Base-by-base conservation (phyloP, 2,329 filamentous ascomycete species). In the Cercospora zeae-maydis region DNA sequence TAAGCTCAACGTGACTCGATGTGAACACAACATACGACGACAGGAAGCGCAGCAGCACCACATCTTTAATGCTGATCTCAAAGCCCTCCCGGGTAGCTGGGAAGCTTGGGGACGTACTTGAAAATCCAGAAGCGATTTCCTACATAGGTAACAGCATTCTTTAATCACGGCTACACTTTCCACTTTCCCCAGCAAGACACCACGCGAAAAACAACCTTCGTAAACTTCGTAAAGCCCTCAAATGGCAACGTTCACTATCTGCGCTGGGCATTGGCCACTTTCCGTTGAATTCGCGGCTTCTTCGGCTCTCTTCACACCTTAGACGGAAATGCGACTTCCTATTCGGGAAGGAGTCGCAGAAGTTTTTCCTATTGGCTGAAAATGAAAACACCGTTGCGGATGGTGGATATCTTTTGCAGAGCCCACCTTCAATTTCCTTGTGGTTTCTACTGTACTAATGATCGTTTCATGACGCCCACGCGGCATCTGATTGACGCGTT, bases 321-420 rank as follows among this genome's bases (percentile, higher is more conserved):
- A 6, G 3, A 31, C 49, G 49, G 49, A 53, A 53, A 53, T 53
- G 49, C 49, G 49, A 53, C 49, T 53, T 53, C 49, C 49, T 34
- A 34, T 19, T 53, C 33, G 31, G 49, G 49, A 31, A 34, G 31
- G n/a, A 16, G 49, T 53, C 13, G 49, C 49, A 53, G 49, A 53
- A 53, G 4, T 8, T 53, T 31, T 21, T 9, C 49, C 21, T 11
- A 33, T 53, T 53, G 49, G 49, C 27, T 53, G 49, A 47, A 7
- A 47, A 47, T 47, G 42, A 47, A 47, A 11, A 47, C 42, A 47
- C 24, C 19, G 21, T 19, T 47, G 19, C 24, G 39, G 14, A 16
- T n/a, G n/a, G n/a, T n/a, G n/a, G n/a, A n/a, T n/a, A n/a, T n/a
- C n/a, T n/a, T 19, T 11, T 47, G 42, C 21, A 6, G 42, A 47